Conservation (phyloP, 2,329 filamentous ascomycete genomes). For the Fusarium drepaniforme region DNA sequence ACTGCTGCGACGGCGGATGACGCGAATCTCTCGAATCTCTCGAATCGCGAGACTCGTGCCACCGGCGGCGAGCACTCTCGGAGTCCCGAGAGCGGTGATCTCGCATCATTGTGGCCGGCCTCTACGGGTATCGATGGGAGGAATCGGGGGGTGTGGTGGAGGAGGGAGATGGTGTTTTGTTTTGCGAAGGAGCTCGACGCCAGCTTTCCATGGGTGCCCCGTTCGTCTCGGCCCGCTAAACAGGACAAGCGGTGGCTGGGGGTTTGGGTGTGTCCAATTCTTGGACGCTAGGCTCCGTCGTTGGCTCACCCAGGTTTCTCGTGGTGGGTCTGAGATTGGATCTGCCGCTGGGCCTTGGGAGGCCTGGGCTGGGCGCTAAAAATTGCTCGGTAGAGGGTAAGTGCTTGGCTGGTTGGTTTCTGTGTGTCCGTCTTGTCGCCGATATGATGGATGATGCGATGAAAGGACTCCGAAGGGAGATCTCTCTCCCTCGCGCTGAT, state of each 20-base stretch:
- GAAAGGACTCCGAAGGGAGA: background rate
- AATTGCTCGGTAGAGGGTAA: constrained; percentile 7
- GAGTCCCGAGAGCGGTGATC: constrained; percentile 68
- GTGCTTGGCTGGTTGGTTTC: background rate
- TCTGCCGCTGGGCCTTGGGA: constrained; percentile 25
- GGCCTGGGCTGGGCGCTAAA: constrained; percentile 17
- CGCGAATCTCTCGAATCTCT: constrained; percentile 44
- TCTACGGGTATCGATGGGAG: constrained; percentile 39
- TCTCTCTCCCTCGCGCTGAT: background rate
- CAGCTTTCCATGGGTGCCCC: constrained; percentile 42
- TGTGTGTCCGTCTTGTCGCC: background rate
- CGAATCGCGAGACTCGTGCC: constrained; percentile 49
- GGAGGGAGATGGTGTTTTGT: constrained; percentile 44
- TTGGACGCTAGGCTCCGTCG: constrained; percentile 32
- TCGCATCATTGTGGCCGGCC: constrained; percentile 62
- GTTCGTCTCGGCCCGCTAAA: constrained; percentile 43
- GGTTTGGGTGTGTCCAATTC: constrained; percentile 31
- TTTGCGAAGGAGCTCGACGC: constrained; percentile 39
- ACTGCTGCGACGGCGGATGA: constrained; percentile 28
- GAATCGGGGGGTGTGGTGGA: background rate
- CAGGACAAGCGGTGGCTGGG: constrained; percentile 48
- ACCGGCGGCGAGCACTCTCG: constrained; percentile 66
- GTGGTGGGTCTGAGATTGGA: constrained; percentile 40
- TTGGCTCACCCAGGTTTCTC: constrained; percentile 31
- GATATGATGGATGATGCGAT: constrained; percentile 2